These are phyloP conservation scores for Fusarium redolens DNA, from an alignment of 2,329 filamentous ascomycete genomes.

Conservation along the genomic window DNA sequence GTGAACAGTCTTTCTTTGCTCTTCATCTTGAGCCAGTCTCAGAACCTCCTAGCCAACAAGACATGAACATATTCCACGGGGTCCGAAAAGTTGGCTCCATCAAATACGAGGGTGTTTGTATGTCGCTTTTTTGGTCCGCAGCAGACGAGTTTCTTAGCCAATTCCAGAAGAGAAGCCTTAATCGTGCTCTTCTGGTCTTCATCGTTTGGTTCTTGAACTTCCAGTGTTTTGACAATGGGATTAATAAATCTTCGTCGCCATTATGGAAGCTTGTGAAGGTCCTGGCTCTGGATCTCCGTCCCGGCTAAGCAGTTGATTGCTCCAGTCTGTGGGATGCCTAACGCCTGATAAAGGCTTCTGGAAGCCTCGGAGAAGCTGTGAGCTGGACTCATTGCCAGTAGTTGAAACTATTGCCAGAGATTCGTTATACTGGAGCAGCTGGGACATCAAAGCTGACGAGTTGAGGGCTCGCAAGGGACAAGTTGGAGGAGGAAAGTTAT, in stretches of 20 bases:
- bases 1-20: background rate
- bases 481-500: background rate
- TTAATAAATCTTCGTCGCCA: background rate
- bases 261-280: background rate
- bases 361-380: background rate
- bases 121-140: background rate
- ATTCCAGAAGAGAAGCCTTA: background rate
- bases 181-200: background rate
- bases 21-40: background rate
- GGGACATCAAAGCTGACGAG: background rate
- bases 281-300: background rate
- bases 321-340: background rate
- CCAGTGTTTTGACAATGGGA: background rate
- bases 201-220: background rate
- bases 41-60: background rate
- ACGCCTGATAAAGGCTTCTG: slow-evolving; percentile 8
- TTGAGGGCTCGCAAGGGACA: background rate
- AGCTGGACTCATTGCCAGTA: background rate
- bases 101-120: background rate
- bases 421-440: too few relatives aligned
- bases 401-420: background rate
- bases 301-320: background rate
- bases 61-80: background rate
- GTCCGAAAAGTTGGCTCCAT: background rate
- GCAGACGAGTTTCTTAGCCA: slow-evolving; percentile 8